A percentile compares a stretch with the other conserved stretches of the same genome.
Conservation (phyloP, 2,329 filamentous ascomycete species). For the Colletotrichum cordylinicola region DNA sequence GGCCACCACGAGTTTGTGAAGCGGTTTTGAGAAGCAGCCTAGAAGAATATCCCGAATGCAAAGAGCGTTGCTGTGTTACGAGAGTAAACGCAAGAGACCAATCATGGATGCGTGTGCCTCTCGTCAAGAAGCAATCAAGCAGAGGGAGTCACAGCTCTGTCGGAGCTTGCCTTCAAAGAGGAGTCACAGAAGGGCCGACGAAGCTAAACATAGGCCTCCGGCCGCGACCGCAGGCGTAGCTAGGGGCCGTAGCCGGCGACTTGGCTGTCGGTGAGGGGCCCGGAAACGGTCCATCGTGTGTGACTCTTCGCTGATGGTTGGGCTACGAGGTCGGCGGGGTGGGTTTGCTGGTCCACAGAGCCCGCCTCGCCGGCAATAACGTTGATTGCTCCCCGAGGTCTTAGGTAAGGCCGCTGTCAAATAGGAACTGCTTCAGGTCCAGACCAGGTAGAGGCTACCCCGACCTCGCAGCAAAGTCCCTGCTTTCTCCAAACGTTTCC, state of each 20-base stretch:
- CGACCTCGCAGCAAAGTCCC: not conserved
- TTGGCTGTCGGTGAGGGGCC: slow-evolving; percentile 13
- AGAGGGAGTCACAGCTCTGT: slow-evolving; percentile 3
- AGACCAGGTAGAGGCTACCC: slow-evolving; percentile 20
- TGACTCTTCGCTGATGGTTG: slow-evolving; percentile 8
- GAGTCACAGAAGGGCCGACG: not conserved
- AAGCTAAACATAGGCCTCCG: not conserved
- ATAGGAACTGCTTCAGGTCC: slow-evolving; percentile 14
- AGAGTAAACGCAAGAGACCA: not conserved
- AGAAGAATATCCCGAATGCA: not conserved
- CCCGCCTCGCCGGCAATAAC: slow-evolving; percentile 19
- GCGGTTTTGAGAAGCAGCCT: not conserved
- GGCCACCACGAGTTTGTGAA: not conserved
- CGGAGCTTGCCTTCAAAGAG: not conserved
- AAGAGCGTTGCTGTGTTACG: slow-evolving; percentile 11
- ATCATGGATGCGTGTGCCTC: not conserved
- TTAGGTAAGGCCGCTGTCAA: slow-evolving; percentile 22
- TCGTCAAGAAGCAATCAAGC: not conserved
- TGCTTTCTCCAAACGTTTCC: slow-evolving; percentile 1
- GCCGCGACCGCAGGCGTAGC: not conserved
- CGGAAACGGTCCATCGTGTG: slow-evolving; percentile 9
- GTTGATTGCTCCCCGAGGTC: slow-evolving; percentile 19
- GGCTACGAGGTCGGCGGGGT: slow-evolving; percentile 9
- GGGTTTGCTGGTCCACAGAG: slow-evolving; percentile 2
- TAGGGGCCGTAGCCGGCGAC: slow-evolving; percentile 17